Evolutionary conservation across 495 filamentous ascomycete genomes (phyloP).

Genomic region (Lasiosphaeria hispida): DNA sequence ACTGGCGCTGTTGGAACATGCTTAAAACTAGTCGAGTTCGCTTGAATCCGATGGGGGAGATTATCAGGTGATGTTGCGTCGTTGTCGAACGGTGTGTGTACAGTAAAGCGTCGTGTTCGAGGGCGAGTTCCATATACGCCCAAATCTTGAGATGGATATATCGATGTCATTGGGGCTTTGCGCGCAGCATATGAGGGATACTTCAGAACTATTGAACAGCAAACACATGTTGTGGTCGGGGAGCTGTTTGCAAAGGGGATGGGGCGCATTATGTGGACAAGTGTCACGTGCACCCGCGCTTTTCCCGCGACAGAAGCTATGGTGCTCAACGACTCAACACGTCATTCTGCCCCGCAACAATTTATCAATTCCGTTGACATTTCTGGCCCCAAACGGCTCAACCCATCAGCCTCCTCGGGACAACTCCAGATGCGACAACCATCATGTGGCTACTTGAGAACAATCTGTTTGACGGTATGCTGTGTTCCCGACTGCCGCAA

Average conservation of each 20-base stretch:
- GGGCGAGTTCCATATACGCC: neutral
- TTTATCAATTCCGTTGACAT: neutral
- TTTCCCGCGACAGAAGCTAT: conserved; percentile 15
- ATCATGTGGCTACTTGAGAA: conserved; percentile 62
- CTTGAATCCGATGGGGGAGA: too few relatives aligned
- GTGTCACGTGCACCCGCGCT: conserved; percentile 21
- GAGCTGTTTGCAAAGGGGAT: too few relatives aligned
- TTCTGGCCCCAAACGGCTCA: neutral
- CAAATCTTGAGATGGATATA: too few relatives aligned
- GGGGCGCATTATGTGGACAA: neutral
- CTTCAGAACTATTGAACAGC: too few relatives aligned
- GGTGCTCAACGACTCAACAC: neutral
- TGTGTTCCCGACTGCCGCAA: neutral
- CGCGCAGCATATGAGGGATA: too few relatives aligned
- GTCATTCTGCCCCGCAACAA: conserved; percentile 12
- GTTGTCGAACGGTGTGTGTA: conserved; percentile 4
- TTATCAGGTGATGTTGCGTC: conserved; percentile 7
- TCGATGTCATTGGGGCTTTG: too few relatives aligned
- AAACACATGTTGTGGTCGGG: too few relatives aligned
- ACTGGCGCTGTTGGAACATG: too few relatives aligned
- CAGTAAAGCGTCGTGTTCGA: neutral
- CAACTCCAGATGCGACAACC: neutral
- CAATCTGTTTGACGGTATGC: conserved; percentile 50
- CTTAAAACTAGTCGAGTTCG: too few relatives aligned
- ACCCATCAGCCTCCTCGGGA: neutral